phyloP scores from a whole-genome alignment of 768 basidiomycete genomes.

The Pleurotus pulmonarius region DNA sequence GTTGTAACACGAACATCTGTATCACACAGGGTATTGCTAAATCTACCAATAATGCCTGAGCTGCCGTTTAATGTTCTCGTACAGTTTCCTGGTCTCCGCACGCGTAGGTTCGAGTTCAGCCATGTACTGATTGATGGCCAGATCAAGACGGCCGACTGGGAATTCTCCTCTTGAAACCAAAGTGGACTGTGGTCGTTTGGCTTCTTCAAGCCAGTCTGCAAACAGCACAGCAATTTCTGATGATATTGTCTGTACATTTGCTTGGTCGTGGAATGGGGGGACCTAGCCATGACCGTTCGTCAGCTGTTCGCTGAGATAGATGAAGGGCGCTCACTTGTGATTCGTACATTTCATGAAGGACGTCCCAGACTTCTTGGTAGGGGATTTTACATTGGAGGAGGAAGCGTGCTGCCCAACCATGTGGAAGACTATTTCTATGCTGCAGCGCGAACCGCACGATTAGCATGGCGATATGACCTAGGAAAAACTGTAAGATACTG shows the following conservation, averaged over 20 bases:
- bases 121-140: constrained; percentile 71
- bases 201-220: constrained; percentile 76
- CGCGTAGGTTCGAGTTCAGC: constrained; percentile 62
- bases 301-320: constrained; percentile 2
- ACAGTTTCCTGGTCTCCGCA: constrained; percentile 57
- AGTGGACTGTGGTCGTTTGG: constrained; percentile 69
- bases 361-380: constrained; percentile 79
- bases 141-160: constrained; percentile 75
- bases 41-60: constrained; percentile 68
- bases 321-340: constrained; percentile 58
- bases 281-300: constrained; percentile 38
- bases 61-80: constrained; percentile 70
- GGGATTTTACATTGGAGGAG: constrained; percentile 81
- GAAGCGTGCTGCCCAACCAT: constrained; percentile 82
- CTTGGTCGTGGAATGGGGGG: constrained; percentile 80
- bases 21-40: not conserved
- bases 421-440: constrained; percentile 51
- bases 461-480: constrained; percentile 74
- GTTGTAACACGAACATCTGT: not conserved
- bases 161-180: constrained; percentile 59
- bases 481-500: not conserved
- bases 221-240: constrained; percentile 80
- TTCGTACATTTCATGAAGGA: constrained; percentile 83
- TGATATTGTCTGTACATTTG: constrained; percentile 75
- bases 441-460: constrained; percentile 72